Evolutionary conservation across 176 grass and related monocot species (phyloP).

Genomic region (Olyra latifolia): DNA sequence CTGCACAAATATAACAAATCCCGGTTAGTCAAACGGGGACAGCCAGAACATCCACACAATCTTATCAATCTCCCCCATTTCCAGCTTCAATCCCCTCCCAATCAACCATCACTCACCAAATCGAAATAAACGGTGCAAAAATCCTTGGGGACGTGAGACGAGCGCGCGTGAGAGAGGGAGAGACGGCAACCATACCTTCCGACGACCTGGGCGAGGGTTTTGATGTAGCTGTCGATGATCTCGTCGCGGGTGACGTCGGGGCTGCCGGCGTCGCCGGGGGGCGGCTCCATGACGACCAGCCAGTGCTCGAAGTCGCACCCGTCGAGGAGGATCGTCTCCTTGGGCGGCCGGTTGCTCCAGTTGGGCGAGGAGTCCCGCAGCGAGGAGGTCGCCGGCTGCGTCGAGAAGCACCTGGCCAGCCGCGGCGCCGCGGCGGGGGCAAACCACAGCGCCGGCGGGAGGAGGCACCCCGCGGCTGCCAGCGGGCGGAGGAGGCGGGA

Average conservation of each 20-base stretch:
- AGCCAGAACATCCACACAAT: not conserved
- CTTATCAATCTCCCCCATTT: not conserved
- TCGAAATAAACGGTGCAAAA: not conserved
- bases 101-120: not conserved
- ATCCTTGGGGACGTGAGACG: not conserved
- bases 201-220: conserved; percentile 68
- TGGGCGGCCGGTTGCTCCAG: conserved; percentile 80
- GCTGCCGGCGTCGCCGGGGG: conserved; percentile 41
- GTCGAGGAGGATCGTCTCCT: conserved; percentile 82
- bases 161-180: not conserved
- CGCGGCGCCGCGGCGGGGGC: not conserved
- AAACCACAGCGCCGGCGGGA: not conserved
- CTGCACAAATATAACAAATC: not conserved
- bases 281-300: conserved; percentile 84
- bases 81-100: not conserved
- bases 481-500: conserved; percentile 24
- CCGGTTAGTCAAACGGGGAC: not conserved
- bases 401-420: conserved; percentile 41
- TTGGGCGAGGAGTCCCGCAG: conserved; percentile 66
- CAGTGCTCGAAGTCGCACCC: conserved; percentile 94
- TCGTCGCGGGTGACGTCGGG: conserved; percentile 69
- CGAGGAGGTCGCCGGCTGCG: conserved; percentile 63
- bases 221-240: conserved; percentile 85
- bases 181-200: conserved; percentile 49
- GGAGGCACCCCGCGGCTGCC: not conserved